These are phyloP conservation scores for Phytopythium delawarense DNA, from an alignment of 352 stramenopile species.

Conservation along the genomic window DNA sequence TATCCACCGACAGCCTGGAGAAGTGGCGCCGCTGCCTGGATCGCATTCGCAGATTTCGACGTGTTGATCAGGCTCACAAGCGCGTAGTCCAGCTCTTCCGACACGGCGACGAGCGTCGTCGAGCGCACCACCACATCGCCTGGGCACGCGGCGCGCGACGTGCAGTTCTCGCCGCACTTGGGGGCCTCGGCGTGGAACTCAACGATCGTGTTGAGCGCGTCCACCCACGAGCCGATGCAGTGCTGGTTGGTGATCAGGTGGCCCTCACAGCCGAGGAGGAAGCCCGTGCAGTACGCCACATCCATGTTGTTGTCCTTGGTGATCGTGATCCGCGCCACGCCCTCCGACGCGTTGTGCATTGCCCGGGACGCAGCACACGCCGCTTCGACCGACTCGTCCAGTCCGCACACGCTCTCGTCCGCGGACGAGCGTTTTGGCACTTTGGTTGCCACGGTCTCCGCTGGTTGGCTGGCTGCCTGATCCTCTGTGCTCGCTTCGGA, in stretches of 20 bases:
- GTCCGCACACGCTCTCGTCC: conserved; percentile 65
- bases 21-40: conserved; percentile 12
- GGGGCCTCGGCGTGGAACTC: conserved; percentile 57
- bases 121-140: conserved; percentile 29
- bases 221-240: conserved; percentile 54
- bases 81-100: conserved; percentile 48
- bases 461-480: conserved; percentile 16
- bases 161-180: conserved; percentile 33
- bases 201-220: conserved; percentile 65
- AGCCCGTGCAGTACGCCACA: conserved; percentile 69
- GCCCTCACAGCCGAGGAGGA: conserved; percentile 64
- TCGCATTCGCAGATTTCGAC: neutral
- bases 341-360: conserved; percentile 37
- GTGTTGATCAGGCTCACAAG: conserved; percentile 52
- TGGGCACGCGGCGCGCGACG: conserved; percentile 23
- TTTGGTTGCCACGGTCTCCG: conserved; percentile 16
- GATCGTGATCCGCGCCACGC: conserved; percentile 62
- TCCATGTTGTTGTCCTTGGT: conserved; percentile 56
- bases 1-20: conserved; percentile 46
- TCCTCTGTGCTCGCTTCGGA: neutral
- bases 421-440: conserved; percentile 10
- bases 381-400: conserved; percentile 67
- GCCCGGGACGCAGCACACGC: conserved; percentile 38
- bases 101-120: conserved; percentile 38
- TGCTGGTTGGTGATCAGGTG: conserved; percentile 82